Evolutionary conservation across 192 early-diverging fungal genomes (phyloP).

Genomic region (Cladochytrium replicatum): DNA sequence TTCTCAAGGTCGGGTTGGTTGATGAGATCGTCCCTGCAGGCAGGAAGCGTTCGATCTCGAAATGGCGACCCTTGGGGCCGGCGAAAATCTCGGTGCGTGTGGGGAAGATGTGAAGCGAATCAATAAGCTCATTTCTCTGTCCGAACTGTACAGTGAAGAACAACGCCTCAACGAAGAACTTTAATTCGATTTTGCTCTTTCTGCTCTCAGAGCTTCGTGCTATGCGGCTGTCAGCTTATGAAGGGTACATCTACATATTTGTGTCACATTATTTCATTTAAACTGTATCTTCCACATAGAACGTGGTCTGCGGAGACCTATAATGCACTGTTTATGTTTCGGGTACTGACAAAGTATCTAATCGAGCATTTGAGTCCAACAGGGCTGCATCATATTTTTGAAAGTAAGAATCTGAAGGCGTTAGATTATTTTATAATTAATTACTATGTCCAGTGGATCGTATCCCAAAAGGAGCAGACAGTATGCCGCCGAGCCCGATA

Average conservation of each 20-base stretch:
- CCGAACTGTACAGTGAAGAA: slow-evolving; percentile 40
- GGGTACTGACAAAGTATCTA: slow-evolving; percentile 59
- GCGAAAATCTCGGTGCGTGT: slow-evolving; percentile 49
- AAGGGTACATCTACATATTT: slow-evolving; percentile 6
- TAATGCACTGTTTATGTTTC: slow-evolving; percentile 56
- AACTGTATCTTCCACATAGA: slow-evolving; percentile 17
- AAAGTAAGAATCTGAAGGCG: slow-evolving; percentile 32
- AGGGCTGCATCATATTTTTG: slow-evolving; percentile 49
- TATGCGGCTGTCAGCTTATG: slow-evolving; percentile 31
- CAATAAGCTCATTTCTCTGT: neutral
- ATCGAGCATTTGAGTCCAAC: slow-evolving; percentile 40
- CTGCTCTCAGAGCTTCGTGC: slow-evolving; percentile 47
- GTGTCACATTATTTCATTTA: neutral
- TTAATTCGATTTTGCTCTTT: slow-evolving; percentile 51
- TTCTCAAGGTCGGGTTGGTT: too few relatives aligned
- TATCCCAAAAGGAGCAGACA: too few relatives aligned
- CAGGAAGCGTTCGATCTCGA: slow-evolving; percentile 66
- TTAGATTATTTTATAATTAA: neutral
- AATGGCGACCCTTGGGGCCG: slow-evolving; percentile 50
- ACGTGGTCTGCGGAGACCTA: slow-evolving; percentile 49
- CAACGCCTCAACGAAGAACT: slow-evolving; percentile 54
- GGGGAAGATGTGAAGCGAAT: neutral
- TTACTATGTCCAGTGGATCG: too few relatives aligned
- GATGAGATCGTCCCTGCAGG: slow-evolving; percentile 33
- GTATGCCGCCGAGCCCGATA: too few relatives aligned